phyloP scores from a whole-genome alignment of 2,329 filamentous ascomycete species.

The Didymella lethalis region DNA sequence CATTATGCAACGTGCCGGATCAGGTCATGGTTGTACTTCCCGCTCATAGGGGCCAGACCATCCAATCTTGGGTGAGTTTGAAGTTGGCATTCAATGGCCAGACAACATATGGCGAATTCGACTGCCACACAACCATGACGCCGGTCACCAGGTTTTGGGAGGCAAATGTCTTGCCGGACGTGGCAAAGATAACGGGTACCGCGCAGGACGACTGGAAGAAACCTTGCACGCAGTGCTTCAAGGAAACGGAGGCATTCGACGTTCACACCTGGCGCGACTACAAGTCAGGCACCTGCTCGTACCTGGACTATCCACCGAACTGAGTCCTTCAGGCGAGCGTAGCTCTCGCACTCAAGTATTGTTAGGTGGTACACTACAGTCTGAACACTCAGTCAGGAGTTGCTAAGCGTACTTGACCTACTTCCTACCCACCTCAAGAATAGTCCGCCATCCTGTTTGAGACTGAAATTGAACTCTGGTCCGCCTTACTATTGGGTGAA shows the following conservation, averaged over 20 bases:
- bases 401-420: too few species aligned
- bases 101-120: neutral
- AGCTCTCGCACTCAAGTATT: too few species aligned
- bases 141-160: slow-evolving; percentile 9
- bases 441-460: too few species aligned
- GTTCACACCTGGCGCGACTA: slow-evolving; percentile 2
- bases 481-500: too few species aligned
- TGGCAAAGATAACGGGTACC: slow-evolving; percentile 1
- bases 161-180: slow-evolving; percentile 2
- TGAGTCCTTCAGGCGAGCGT: neutral
- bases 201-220: neutral
- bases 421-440: too few species aligned
- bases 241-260: neutral
- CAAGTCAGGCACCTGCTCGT: neutral
- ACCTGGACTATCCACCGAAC: neutral
- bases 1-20: slow-evolving; percentile 18
- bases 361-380: too few species aligned
- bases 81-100: slow-evolving; percentile 14
- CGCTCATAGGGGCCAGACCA: neutral
- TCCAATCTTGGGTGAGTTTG: slow-evolving; percentile 11
- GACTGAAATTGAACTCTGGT: too few species aligned
- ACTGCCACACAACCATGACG: neutral
- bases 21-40: slow-evolving; percentile 15
- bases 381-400: too few species aligned
- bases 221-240: slow-evolving; percentile 1